phyloP scores from a whole-genome alignment of 1,139 yeast genomes.

The Nadsonia commutata region DNA sequence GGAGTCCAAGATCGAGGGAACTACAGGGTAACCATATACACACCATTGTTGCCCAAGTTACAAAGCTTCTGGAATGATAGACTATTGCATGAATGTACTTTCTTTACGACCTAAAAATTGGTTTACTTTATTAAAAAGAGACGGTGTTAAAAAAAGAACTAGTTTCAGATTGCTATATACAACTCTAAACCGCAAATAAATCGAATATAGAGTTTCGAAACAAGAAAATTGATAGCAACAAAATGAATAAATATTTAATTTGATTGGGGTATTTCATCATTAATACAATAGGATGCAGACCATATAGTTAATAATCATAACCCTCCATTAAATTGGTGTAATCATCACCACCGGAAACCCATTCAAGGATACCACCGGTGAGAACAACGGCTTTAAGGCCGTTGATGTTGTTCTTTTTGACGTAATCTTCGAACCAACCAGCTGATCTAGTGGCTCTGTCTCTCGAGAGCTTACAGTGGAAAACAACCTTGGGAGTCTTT shows the following conservation, averaged over 20 bases:
- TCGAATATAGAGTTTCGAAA: background rate
- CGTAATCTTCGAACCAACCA: constrained; percentile 5
- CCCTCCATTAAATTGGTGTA: constrained; percentile 5
- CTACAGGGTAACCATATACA: too few relatives aligned
- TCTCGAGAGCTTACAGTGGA: constrained; percentile 6
- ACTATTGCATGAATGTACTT: too few relatives aligned
- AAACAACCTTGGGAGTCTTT: constrained; percentile 1
- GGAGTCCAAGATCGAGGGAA: too few relatives aligned
- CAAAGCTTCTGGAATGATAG: too few relatives aligned
- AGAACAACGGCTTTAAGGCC: constrained; percentile 3
- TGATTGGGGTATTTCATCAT: background rate
- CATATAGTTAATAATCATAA: constrained; percentile 1
- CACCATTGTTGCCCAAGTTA: too few relatives aligned
- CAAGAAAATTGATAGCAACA: background rate
- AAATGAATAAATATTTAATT: too few relatives aligned
- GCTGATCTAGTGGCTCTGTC: constrained; percentile 6
- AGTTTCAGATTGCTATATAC: too few relatives aligned
- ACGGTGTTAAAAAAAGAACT: too few relatives aligned
- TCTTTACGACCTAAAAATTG: too few relatives aligned
- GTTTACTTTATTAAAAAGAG: too few relatives aligned
- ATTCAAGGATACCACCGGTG: constrained; percentile 5
- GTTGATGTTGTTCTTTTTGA: constrained; percentile 4
- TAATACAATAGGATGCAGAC: background rate
- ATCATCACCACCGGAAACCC: constrained; percentile 5
- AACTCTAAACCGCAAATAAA: too few relatives aligned